Percentiles rank a stretch among this genome's conserved stretches.
Evolutionary conservation across 169 alveolate genomes (phyloP).

Genomic region (Cryptosporidium felis): DNA sequence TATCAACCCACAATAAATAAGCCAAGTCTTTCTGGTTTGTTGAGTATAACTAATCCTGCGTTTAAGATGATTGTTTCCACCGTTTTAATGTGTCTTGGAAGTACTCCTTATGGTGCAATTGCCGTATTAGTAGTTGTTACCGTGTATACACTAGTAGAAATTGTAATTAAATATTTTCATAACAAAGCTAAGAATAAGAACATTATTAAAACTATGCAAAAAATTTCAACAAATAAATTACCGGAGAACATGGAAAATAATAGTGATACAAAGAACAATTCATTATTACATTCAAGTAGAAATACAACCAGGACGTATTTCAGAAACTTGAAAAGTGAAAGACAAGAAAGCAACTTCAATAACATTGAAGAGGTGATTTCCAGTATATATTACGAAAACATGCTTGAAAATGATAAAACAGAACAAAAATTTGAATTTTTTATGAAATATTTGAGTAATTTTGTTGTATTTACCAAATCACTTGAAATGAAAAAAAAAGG

Average conservation of each 20-base stretch:
- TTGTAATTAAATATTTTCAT: slow-evolving; percentile 25
- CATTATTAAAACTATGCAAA: slow-evolving; percentile 3
- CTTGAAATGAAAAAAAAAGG: neutral
- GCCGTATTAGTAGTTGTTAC: slow-evolving; percentile 52
- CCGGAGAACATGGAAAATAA: no score
- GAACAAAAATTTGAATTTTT: neutral
- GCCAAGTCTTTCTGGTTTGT: neutral
- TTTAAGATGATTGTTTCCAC: slow-evolving; percentile 52
- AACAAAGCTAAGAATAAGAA: slow-evolving; percentile 36
- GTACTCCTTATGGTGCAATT: slow-evolving; percentile 71
- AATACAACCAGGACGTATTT: no score
- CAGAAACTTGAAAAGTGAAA: no score
- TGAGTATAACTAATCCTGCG: slow-evolving; percentile 56
- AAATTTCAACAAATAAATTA: no score
- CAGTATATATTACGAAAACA: neutral
- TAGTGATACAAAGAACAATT: no score
- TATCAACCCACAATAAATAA: neutral
- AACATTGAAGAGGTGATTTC: neutral
- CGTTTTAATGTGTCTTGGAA: slow-evolving; percentile 49
- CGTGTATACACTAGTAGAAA: slow-evolving; percentile 55
- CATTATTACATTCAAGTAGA: no score
- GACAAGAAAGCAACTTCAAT: no score
- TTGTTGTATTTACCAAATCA: neutral
- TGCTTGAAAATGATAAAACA: neutral
- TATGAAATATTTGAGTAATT: neutral